These are phyloP conservation scores for Xerocomus nothofagi DNA, from an alignment of 1,284 basidiomycete species.

Conservation along the genomic window DNA sequence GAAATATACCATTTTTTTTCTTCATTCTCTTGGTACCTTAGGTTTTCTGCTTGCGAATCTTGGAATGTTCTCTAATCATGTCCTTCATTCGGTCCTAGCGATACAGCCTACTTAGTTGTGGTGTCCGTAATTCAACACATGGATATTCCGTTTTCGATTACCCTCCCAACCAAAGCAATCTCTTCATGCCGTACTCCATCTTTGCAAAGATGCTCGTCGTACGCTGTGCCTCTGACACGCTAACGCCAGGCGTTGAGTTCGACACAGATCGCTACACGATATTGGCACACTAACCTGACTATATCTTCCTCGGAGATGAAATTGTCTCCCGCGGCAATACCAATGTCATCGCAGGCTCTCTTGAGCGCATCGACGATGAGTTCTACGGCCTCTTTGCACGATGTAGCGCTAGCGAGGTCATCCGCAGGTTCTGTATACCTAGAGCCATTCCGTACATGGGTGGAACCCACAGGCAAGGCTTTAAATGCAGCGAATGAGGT, in stretches of 20 bases:
- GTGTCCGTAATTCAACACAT: slow-evolving; percentile 14
- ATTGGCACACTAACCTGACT: slow-evolving; percentile 59
- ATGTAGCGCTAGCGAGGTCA: slow-evolving; percentile 58
- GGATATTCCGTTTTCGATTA: slow-evolving; percentile 11
- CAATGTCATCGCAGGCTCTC: slow-evolving; percentile 66
- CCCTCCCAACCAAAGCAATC: slow-evolving; percentile 82
- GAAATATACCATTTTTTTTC: slow-evolving; percentile 28
- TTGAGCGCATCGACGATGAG: slow-evolving; percentile 70
- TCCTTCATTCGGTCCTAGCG: slow-evolving; percentile 11
- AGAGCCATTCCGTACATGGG: slow-evolving; percentile 52
- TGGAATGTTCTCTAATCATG: slow-evolving; percentile 7
- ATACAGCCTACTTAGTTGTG: slow-evolving; percentile 17
- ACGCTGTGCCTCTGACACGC: slow-evolving; percentile 76
- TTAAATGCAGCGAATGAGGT: slow-evolving; percentile 72
- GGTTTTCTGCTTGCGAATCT: slow-evolving; percentile 9
- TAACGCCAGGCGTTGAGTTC: slow-evolving; percentile 33
- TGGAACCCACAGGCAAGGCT: slow-evolving; percentile 67
- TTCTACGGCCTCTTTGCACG: slow-evolving; percentile 76
- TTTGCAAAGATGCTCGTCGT: slow-evolving; percentile 83
- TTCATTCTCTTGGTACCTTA: slow-evolving; percentile 19
- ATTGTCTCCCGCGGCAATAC: slow-evolving; percentile 41
- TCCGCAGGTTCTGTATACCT: slow-evolving; percentile 61
- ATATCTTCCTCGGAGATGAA: slow-evolving; percentile 73
- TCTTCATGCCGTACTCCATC: slow-evolving; percentile 89
- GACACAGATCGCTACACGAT: background rate